Conservation (phyloP, 1,284 basidiomycete species). For the Leccinum colubrinum region DNA sequence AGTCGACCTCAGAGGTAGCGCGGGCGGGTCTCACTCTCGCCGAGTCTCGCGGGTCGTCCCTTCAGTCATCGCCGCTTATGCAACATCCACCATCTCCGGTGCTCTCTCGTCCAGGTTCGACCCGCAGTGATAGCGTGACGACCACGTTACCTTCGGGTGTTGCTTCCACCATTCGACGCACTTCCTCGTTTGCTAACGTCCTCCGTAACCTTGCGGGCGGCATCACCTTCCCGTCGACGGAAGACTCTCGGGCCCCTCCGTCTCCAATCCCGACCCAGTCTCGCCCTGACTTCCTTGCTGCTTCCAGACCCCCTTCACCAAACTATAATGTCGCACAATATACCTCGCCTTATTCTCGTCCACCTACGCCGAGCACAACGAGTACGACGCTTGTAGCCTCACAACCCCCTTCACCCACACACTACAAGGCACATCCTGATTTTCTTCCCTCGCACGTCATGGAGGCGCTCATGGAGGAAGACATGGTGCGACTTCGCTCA, state of each 20-base stretch:
- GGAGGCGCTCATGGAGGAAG: constrained; percentile 86
- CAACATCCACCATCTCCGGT: constrained; percentile 39
- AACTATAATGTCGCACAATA: constrained; percentile 76
- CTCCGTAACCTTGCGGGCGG: constrained; percentile 75
- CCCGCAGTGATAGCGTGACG: constrained; percentile 61
- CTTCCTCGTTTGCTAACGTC: constrained; percentile 81
- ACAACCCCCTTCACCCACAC: constrained; percentile 34
- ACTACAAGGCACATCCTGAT: constrained; percentile 37
- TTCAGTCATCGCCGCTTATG: constrained; percentile 42
- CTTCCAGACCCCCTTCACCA: constrained; percentile 73
- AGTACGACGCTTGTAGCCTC: constrained; percentile 18
- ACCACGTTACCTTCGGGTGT: constrained; percentile 58
- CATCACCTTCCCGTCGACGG: constrained; percentile 60
- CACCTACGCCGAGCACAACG: constrained; percentile 40
- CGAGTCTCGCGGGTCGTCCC: constrained; percentile 45
- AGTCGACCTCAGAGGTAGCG: constrained; percentile 17
- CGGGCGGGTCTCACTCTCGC: constrained; percentile 38
- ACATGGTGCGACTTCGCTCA: constrained; percentile 81
- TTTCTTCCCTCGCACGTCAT: constrained; percentile 76
- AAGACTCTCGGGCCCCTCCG: constrained; percentile 53
- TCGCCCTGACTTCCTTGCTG: constrained; percentile 37
- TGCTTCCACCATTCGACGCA: constrained; percentile 70
- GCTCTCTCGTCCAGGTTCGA: constrained; percentile 40
- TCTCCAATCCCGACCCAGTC: constrained; percentile 33
- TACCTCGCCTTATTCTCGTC: constrained; percentile 67